phyloP scores from a whole-genome alignment of 345 rosid genomes.

The Passiflora organensis region DNA sequence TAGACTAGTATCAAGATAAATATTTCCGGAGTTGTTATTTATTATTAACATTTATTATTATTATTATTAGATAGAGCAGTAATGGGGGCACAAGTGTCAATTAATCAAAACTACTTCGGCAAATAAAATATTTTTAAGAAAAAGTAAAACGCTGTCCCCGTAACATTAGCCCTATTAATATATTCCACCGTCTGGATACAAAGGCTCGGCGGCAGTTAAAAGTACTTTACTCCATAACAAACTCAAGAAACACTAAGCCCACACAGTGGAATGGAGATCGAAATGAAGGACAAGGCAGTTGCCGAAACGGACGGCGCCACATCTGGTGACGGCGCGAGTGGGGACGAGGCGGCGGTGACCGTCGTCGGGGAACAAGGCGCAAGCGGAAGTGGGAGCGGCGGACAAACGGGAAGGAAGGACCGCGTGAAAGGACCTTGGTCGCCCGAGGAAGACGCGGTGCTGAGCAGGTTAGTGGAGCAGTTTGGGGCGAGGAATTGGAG shows the following conservation, averaged over 20 bases:
- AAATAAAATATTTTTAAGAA: not conserved
- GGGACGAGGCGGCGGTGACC: conserved; percentile 1
- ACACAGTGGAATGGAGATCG: conserved; percentile 24
- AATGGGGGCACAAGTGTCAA: not conserved
- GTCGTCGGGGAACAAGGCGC: too few relatives aligned
- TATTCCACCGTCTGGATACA: not conserved
- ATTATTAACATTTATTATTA: too few relatives aligned
- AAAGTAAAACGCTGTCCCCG: conserved; percentile 1
- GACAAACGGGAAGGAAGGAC: conserved; percentile 20
- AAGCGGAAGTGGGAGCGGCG: conserved; percentile 24
- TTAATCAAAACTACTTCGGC: not conserved
- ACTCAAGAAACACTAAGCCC: not conserved
- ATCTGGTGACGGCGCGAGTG: conserved; percentile 4
- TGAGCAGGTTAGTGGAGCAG: conserved; percentile 40
- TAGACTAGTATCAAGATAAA: too few relatives aligned
- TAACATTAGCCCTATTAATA: conserved; percentile 23
- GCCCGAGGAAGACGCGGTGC: conserved; percentile 52
- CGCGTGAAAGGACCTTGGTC: conserved; percentile 59
- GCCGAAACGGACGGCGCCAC: conserved; percentile 14
- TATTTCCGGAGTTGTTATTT: too few relatives aligned
- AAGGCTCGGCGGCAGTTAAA: not conserved
- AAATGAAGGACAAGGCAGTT: conserved; percentile 13
- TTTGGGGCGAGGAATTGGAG: conserved; percentile 66
- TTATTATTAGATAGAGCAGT: too few relatives aligned
- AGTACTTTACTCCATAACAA: too few relatives aligned